phyloP scores from a whole-genome alignment of 2,329 filamentous ascomycete species.

The Pleurostoma richardsiae region DNA sequence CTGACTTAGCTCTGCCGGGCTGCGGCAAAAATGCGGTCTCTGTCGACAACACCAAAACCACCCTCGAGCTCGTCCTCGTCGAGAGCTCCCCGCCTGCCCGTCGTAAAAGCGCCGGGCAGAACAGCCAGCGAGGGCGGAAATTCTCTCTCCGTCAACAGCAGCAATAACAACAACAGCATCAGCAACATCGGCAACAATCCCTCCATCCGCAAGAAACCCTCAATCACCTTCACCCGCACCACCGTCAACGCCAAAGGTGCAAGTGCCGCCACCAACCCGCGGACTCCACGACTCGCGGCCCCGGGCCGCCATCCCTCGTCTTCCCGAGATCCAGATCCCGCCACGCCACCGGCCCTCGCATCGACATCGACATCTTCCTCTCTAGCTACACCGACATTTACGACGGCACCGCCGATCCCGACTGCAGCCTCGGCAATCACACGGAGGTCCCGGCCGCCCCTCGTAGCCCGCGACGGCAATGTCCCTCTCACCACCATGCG shows the following conservation, averaged over 20 bases:
- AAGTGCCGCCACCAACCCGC: background rate
- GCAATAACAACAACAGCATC: constrained; percentile 5
- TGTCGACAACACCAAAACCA: background rate
- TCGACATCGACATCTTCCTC: constrained; percentile 1
- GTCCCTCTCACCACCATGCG: constrained; percentile 20
- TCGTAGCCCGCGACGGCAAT: constrained; percentile 31
- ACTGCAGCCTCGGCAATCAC: background rate
- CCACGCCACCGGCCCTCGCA: no score
- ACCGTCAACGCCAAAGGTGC: background rate
- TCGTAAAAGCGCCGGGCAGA: no score
- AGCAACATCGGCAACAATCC: constrained; percentile 3
- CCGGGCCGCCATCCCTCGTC: background rate
- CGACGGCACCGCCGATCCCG: background rate
- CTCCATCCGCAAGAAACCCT: background rate
- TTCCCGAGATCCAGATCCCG: no score
- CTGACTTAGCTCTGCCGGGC: no score
- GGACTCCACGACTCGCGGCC: background rate
- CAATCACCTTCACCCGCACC: background rate
- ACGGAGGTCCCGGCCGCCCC: constrained; percentile 12
- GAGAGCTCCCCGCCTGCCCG: no score
- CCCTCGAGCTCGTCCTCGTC: constrained; percentile 1
- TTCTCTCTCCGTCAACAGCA: background rate
- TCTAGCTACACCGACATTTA: background rate
- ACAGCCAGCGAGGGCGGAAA: no score
- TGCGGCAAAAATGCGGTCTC: no score